phyloP scores from a whole-genome alignment of 768 basidiomycete species.

The Kwoniella botswanensis region DNA sequence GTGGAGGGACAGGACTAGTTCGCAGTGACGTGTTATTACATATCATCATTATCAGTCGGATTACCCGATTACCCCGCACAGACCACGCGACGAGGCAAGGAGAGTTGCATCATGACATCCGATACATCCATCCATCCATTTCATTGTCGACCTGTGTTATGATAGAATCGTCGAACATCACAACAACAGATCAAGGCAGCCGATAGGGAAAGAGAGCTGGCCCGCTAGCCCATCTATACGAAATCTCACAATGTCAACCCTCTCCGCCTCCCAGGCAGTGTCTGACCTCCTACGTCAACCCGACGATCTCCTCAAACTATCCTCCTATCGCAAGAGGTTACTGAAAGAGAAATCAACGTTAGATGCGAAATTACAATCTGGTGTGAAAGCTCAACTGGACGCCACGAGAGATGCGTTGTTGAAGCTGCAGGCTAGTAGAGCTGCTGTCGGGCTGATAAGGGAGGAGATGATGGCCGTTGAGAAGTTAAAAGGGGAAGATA shows the following conservation, averaged over 20 bases:
- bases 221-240: no score
- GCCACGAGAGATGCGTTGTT: constrained; percentile 79
- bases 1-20: not conserved
- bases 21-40: not conserved
- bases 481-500: constrained; percentile 77
- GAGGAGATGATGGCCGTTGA: constrained; percentile 62
- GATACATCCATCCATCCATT: no score
- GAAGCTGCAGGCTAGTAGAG: constrained; percentile 53
- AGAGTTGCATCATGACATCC: not conserved
- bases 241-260: constrained; percentile 30
- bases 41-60: not conserved
- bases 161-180: no score
- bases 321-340: constrained; percentile 86
- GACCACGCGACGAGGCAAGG: not conserved
- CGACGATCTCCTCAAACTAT: constrained; percentile 87
- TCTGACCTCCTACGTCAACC: constrained; percentile 86
- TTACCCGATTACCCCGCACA: constrained; percentile 24
- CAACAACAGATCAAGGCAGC: no score
- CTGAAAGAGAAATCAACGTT: constrained; percentile 96
- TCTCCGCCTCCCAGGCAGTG: constrained; percentile 39
- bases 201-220: no score
- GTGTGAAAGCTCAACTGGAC: constrained; percentile 90
- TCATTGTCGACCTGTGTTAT: no score
- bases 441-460: constrained; percentile 47
- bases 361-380: constrained; percentile 83